Percentiles rank a stretch among this genome's conserved stretches.
Evolutionary conservation across 768 basidiomycete genomes (phyloP).

Genomic region (Mycena albidolilacea): DNA sequence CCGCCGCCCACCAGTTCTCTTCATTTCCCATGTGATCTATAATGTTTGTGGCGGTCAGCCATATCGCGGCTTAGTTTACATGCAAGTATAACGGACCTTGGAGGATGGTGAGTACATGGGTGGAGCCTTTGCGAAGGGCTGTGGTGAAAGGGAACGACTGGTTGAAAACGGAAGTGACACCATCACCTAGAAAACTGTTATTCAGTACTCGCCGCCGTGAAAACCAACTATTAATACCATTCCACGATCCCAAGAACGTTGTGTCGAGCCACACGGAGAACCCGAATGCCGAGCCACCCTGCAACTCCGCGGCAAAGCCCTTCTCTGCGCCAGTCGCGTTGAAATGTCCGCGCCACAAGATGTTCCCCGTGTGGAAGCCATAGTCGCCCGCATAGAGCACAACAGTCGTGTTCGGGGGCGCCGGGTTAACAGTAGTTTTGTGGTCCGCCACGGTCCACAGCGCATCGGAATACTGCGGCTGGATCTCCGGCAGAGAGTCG

Average conservation of each 20-base stretch:
- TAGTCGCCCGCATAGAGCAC: conserved; percentile 66
- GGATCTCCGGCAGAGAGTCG: conserved; percentile 61
- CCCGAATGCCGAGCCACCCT: conserved; percentile 64
- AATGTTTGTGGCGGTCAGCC: not conserved
- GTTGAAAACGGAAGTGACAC: conserved; percentile 49
- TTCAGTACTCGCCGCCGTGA: not conserved
- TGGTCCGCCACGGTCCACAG: conserved; percentile 61
- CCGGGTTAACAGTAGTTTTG: conserved; percentile 59
- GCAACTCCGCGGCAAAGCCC: conserved; percentile 56
- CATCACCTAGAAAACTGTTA: conserved; percentile 45
- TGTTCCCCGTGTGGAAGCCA: conserved; percentile 66
- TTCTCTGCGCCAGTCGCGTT: conserved; percentile 61
- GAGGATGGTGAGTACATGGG: conserved; percentile 64
- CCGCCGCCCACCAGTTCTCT: conserved; percentile 58
- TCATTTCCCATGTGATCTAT: conserved; percentile 68
- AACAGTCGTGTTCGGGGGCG: conserved; percentile 53
- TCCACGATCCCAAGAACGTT: conserved; percentile 64
- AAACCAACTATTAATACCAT: conserved; percentile 35
- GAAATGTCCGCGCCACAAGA: conserved; percentile 68
- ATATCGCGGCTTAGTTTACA: not conserved
- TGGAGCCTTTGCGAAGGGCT: conserved; percentile 47
- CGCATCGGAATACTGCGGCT: conserved; percentile 55
- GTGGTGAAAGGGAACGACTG: conserved; percentile 54
- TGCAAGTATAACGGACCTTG: conserved; percentile 44
- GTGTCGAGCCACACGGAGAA: conserved; percentile 67